These are phyloP conservation scores for Boletus sp. DNA, from an alignment of 768 basidiomycete genomes.

Conservation along the genomic window DNA sequence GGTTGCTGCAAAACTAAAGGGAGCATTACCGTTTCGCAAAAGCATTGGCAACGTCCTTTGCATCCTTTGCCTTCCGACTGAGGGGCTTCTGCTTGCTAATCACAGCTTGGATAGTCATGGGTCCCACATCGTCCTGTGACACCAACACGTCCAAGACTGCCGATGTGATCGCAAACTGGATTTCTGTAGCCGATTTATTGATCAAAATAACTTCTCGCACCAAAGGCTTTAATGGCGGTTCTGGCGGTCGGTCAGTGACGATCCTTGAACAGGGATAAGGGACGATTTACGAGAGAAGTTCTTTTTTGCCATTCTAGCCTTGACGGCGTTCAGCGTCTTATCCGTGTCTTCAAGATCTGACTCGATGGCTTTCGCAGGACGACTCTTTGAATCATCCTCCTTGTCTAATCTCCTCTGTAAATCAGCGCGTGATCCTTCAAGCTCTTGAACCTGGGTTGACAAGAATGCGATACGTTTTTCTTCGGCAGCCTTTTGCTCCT, in stretches of 20 bases:
- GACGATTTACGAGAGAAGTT: constrained; percentile 17
- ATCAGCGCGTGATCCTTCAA: constrained; percentile 4
- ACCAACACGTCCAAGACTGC: constrained; percentile 10
- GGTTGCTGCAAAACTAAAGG: not conserved
- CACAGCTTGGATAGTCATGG: constrained; percentile 13
- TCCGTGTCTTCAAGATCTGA: constrained; percentile 18
- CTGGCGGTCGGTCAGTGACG: constrained; percentile 8
- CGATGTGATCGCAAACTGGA: not conserved
- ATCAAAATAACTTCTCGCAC: not conserved
- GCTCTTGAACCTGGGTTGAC: constrained; percentile 10
- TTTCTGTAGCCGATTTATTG: constrained; percentile 5
- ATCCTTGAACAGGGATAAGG: not conserved
- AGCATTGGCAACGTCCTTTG: constrained; percentile 4
- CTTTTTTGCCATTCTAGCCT: constrained; percentile 18
- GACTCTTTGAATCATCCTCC: not conserved
- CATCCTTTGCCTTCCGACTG: not conserved
- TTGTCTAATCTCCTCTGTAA: constrained; percentile 3
- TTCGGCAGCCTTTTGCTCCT: constrained; percentile 20
- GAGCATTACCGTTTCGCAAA: constrained; percentile 17
- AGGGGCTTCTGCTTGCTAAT: not conserved
- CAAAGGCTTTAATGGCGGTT: not conserved
- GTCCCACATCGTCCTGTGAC: constrained; percentile 11
- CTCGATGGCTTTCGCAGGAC: constrained; percentile 2
- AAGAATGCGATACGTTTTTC: constrained; percentile 22
- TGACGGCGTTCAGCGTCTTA: constrained; percentile 6